Evolutionary conservation across 2,329 filamentous ascomycete species (phyloP), one percentile per base, ranked within the genome.

Genomic region (Ceratocystis cubensis): DNA sequence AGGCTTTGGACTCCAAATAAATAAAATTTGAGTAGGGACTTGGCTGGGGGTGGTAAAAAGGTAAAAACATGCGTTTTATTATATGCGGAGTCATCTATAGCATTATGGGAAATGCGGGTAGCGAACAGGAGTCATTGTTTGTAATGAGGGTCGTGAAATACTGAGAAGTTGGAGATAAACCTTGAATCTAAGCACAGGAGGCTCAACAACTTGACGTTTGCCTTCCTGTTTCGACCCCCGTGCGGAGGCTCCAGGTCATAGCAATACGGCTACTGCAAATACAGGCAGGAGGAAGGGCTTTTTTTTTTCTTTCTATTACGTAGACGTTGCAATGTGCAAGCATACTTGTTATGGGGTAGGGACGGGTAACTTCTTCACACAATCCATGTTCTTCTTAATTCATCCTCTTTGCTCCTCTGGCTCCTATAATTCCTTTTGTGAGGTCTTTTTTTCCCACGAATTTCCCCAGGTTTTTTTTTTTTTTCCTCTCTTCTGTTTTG

Each of bases 401-500:
- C 64, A 65, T 44, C 48, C 33, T 56, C 50, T 65, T 57, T 30
- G 8, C 53, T 50, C 64, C 28, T 66, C n/a, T 37, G 37, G 1
- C 44, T n/a, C 53, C 64, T 37, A 7, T 15, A 20, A n/a, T 20
- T 59, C 33, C 53, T 48, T 48, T 48, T 45, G 53, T 20, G 10
- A 65, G 44, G 56, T 48, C 37, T 41, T 7, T 10, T 48, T 48
- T 20, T 44, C 53, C 33, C 64, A 65, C 44, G 88, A 88, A 22
- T 78, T 91, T 2, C 88, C 88, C 0, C 88, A 91, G 72, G 85
- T 89, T 53, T 22, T 53, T 20, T 5, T 53, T 25, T 25, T 53
- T 61, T 57, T 57, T 3, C 22, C 22, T 25, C 22, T 25, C 22
- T 25, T 25, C 22, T 25, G 22, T 45, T 37, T n/a, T 53, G 13